Conservation (phyloP, 2,329 filamentous ascomycete species). For the Blumeriella jaapii region DNA sequence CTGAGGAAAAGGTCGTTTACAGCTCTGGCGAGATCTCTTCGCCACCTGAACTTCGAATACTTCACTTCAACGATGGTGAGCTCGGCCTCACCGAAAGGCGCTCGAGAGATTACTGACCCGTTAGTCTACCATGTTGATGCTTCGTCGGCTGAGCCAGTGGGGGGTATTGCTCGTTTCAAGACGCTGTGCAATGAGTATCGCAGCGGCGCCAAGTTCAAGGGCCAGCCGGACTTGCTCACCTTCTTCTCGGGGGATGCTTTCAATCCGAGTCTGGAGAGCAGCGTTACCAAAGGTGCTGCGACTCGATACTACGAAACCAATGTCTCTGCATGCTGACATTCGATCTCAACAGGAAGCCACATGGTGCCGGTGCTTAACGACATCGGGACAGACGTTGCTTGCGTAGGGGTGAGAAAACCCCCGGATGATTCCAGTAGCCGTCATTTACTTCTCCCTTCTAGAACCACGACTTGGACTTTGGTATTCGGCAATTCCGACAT, state of each 20-base stretch:
- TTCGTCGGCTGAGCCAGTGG: constrained; percentile 11
- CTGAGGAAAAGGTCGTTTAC: constrained; percentile 6
- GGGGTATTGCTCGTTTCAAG: constrained; percentile 12
- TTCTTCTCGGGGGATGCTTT: constrained; percentile 13
- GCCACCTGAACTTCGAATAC: constrained; percentile 10
- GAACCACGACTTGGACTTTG: constrained; percentile 12
- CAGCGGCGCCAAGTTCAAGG: constrained; percentile 4
- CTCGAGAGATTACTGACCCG: neutral
- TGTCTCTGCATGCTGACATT: neutral
- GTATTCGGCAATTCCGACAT: constrained; percentile 11
- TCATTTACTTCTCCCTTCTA: neutral
- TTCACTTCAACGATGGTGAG: constrained; percentile 11
- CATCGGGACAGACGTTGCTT: constrained; percentile 10
- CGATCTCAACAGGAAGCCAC: constrained; percentile 5
- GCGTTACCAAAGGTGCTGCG: constrained; percentile 8
- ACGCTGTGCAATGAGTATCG: constrained; percentile 10
- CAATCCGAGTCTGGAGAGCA: constrained; percentile 11
- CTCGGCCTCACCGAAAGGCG: neutral
- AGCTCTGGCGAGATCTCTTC: constrained; percentile 7
- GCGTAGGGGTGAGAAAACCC: constrained; percentile 6
- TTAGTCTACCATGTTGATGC: constrained; percentile 13
- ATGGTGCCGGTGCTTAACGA: constrained; percentile 11
- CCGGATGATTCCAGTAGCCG: neutral
- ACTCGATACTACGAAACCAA: neutral
- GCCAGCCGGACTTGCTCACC: constrained; percentile 8